Evolutionary conservation across 2,329 filamentous ascomycete genomes (phyloP).

Genomic region (Colletotrichum ledebouriae): DNA sequence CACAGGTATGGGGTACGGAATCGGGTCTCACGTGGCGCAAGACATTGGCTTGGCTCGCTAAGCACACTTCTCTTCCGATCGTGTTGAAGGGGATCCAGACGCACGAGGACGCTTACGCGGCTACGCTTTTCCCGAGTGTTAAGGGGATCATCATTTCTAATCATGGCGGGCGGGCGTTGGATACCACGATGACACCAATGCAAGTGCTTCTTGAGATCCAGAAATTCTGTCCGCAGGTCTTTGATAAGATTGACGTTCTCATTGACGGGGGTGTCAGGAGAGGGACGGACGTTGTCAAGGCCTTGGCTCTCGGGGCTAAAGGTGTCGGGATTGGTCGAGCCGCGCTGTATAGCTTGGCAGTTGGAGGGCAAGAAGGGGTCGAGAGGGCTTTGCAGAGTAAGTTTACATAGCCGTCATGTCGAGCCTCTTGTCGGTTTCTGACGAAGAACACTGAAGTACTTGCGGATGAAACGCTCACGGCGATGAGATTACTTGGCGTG

Average conservation of each 20-base stretch:
- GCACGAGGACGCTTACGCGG: conserved; percentile 59
- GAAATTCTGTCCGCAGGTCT: conserved; percentile 61
- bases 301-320: conserved; percentile 64
- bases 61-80: conserved; percentile 61
- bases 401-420: conserved; percentile 44
- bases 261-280: conserved; percentile 67
- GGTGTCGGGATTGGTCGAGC: conserved; percentile 67
- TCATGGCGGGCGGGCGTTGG: conserved; percentile 69
- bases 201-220: conserved; percentile 67
- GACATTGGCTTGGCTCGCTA: conserved; percentile 62
- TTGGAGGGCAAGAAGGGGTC: conserved; percentile 67
- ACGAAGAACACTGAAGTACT: conserved; percentile 42
- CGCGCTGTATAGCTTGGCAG: conserved; percentile 62
- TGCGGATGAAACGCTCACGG: conserved; percentile 46
- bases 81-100: conserved; percentile 70
- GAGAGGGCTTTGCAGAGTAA: conserved; percentile 68
- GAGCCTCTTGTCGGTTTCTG: background rate
- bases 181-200: conserved; percentile 47
- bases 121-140: conserved; percentile 49
- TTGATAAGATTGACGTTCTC: conserved; percentile 64
- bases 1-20: conserved; percentile 55
- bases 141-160: conserved; percentile 69
- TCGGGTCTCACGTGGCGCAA: conserved; percentile 66
- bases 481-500: conserved; percentile 47
- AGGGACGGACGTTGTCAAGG: conserved; percentile 68